A percentile compares a stretch with the other conserved stretches of the same genome.
phyloP scores from a whole-genome alignment of 768 basidiomycete genomes.

The Leucogyrophana mollusca region DNA sequence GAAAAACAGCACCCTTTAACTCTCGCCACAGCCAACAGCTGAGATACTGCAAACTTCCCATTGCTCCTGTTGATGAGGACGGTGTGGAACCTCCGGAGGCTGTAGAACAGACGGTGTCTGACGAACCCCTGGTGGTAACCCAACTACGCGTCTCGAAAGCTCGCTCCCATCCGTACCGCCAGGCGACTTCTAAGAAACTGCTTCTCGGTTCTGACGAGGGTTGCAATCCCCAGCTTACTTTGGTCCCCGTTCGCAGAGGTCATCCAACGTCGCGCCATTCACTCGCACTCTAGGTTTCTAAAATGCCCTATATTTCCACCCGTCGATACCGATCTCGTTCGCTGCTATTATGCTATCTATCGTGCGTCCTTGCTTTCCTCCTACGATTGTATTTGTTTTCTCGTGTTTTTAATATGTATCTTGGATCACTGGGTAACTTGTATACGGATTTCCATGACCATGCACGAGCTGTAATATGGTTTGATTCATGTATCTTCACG shows the following conservation, averaged over 20 bases:
- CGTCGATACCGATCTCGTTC: background rate
- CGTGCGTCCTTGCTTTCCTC: background rate
- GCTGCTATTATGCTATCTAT: background rate
- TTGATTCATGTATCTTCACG: too few relatives aligned
- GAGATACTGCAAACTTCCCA: constrained; percentile 12
- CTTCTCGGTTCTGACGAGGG: constrained; percentile 16
- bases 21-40: background rate
- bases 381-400: background rate
- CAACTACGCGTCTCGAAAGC: background rate
- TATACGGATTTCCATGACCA: too few relatives aligned
- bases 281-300: background rate
- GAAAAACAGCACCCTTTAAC: background rate
- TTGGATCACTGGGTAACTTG: too few relatives aligned
- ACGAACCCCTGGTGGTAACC: constrained; percentile 15
- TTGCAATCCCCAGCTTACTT: background rate
- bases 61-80: constrained; percentile 14
- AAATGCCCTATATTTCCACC: background rate
- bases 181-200: constrained; percentile 13
- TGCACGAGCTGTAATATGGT: too few relatives aligned
- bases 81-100: background rate
- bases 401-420: too few relatives aligned
- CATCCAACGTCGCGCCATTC: too few relatives aligned
- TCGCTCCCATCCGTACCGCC: constrained; percentile 18
- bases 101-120: background rate
- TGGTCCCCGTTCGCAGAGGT: too few relatives aligned